These are phyloP conservation scores for Carnegiea gigantea DNA, from an alignment of 179 eudicot genomes.

Conservation along the genomic window DNA sequence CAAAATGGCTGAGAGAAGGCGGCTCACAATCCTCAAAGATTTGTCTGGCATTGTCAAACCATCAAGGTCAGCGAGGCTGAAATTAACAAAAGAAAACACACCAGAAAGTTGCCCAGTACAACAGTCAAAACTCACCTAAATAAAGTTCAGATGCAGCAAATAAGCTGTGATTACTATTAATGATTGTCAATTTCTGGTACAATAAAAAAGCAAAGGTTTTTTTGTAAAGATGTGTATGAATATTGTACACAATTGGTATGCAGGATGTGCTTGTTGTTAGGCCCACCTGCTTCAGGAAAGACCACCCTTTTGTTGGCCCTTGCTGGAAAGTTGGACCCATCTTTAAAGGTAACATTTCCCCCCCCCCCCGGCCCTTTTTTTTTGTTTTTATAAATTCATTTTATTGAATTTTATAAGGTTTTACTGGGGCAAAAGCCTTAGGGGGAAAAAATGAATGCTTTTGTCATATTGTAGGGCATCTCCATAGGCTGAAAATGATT, in stretches of 20 bases:
- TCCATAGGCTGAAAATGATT: background rate
- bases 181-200: background rate
- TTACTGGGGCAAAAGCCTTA: background rate
- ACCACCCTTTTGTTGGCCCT: conserved; percentile 7
- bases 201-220: background rate
- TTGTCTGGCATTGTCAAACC: conserved; percentile 7
- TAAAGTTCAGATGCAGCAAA: background rate
- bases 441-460: background rate
- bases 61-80: background rate
- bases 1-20: conserved; percentile 14
- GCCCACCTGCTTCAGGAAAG: conserved; percentile 10
- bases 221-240: background rate
- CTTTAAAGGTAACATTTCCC: conserved; percentile 1
- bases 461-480: background rate
- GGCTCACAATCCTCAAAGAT: background rate
- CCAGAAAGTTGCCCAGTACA: background rate
- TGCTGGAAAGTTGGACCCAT: conserved; percentile 4
- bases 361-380: no score
- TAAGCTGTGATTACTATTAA: background rate
- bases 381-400: background rate
- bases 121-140: background rate
- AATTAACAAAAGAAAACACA: background rate
- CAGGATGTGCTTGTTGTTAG: conserved; percentile 9
- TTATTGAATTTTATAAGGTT: background rate
- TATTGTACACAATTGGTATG: background rate